These are phyloP conservation scores for Metarhizium robertsii DNA, from an alignment of 2,329 filamentous ascomycete species.

Conservation along the genomic window DNA sequence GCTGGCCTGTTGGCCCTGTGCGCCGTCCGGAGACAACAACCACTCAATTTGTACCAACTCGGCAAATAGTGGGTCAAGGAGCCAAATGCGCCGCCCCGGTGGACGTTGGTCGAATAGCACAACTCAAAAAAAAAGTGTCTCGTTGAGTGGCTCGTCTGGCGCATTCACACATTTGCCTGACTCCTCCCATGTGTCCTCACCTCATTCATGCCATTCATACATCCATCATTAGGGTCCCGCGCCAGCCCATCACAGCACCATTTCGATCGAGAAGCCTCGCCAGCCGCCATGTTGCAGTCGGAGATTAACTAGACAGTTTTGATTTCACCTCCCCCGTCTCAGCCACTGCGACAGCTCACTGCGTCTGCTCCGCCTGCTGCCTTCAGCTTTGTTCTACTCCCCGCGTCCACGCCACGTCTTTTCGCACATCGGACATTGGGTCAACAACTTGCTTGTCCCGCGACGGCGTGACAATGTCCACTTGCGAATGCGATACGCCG, in stretches of 20 bases:
- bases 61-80: not conserved
- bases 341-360: not conserved
- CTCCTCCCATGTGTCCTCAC: conserved; percentile 7
- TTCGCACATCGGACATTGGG: not conserved
- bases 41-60: not conserved
- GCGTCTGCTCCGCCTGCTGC: not conserved
- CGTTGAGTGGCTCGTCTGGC: not conserved
- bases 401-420: conserved; percentile 3
- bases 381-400: conserved; percentile 2
- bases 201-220: conserved; percentile 1
- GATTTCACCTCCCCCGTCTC: not conserved
- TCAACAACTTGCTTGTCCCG: conserved; percentile 1
- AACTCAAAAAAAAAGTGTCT: not conserved
- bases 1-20: no score
- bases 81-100: not conserved
- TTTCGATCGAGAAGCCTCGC: not conserved
- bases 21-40: no score
- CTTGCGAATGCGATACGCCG: conserved; percentile 13
- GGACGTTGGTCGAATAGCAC: not conserved
- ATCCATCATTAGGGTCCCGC: not conserved
- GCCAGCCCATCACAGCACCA: not conserved
- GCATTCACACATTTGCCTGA: conserved; percentile 6
- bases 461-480: conserved; percentile 15
- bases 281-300: not conserved
- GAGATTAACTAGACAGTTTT: not conserved